Percentiles rank a stretch among this genome's conserved stretches.
Evolutionary conservation across 1,139 yeast genomes (phyloP).

Genomic region (Candida tetrigidarum): DNA sequence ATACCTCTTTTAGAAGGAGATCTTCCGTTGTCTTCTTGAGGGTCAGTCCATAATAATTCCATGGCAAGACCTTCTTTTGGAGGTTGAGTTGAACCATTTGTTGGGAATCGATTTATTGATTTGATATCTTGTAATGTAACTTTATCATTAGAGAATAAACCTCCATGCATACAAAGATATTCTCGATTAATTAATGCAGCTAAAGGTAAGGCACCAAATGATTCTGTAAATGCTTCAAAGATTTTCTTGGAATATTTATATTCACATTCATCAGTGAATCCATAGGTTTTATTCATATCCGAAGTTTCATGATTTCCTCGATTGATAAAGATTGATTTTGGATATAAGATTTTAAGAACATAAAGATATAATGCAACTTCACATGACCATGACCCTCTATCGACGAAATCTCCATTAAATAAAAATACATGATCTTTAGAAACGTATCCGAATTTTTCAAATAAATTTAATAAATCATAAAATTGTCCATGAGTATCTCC

Average conservation of each 20-base stretch:
- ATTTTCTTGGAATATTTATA: slow-evolving; percentile 82
- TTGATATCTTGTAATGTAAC: slow-evolving; percentile 77
- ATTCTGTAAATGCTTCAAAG: slow-evolving; percentile 85
- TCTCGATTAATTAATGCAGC: slow-evolving; percentile 79
- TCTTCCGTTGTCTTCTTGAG: slow-evolving; percentile 78
- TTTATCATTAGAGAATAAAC: slow-evolving; percentile 79
- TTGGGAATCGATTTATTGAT: slow-evolving; percentile 64
- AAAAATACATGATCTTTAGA: slow-evolving; percentile 74
- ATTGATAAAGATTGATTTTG: slow-evolving; percentile 73
- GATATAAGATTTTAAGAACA: slow-evolving; percentile 77
- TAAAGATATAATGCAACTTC: slow-evolving; percentile 89
- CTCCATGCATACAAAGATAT: slow-evolving; percentile 94
- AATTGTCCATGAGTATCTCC: slow-evolving; percentile 99
- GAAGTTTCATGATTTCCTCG: slow-evolving; percentile 98
- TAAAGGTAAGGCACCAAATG: slow-evolving; percentile 85
- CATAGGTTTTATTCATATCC: slow-evolving; percentile 96
- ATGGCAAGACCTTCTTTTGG: slow-evolving; percentile 91
- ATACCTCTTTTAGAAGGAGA: slow-evolving; percentile 93
- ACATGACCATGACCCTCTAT: slow-evolving; percentile 98
- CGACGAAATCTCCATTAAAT: slow-evolving; percentile 98
- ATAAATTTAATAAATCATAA: slow-evolving; percentile 83
- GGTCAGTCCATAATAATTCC: slow-evolving; percentile 99
- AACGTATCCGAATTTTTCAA: slow-evolving; percentile 70
- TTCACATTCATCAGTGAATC: slow-evolving; percentile 95
- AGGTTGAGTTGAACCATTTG: slow-evolving; percentile 70